Conservation (phyloP, 176 grass and related monocot genomes). For the Alloteropsis semialata region DNA sequence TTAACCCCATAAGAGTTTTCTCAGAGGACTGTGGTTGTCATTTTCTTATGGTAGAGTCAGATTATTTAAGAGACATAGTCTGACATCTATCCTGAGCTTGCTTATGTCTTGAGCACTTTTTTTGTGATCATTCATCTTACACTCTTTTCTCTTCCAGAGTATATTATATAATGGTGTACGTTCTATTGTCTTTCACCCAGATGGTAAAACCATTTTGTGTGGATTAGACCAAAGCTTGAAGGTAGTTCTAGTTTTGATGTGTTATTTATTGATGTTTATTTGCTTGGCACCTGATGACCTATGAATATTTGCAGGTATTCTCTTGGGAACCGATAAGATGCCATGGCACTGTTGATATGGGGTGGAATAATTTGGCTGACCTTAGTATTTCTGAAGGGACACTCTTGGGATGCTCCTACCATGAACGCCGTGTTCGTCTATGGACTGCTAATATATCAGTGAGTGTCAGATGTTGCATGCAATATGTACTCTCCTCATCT, state of each 20-base stretch:
- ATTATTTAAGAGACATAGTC: background rate
- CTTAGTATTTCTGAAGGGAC: slow-evolving; percentile 99
- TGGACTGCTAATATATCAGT: slow-evolving; percentile 98
- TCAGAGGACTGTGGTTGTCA: background rate
- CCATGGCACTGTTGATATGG: slow-evolving; percentile 86
- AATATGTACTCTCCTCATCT: background rate
- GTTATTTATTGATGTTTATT: background rate
- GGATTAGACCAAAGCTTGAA: slow-evolving; percentile 82
- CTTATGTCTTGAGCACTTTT: background rate
- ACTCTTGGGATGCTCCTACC: slow-evolving; percentile 88
- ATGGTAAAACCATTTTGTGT: slow-evolving; percentile 94
- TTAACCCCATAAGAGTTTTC: background rate
- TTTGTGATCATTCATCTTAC: background rate
- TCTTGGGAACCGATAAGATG: slow-evolving; percentile 98
- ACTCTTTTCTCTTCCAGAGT: slow-evolving; percentile 39
- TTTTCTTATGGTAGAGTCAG: background rate
- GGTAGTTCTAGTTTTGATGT: slow-evolving; percentile 38
- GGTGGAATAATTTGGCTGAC: slow-evolving; percentile 86
- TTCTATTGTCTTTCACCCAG: slow-evolving; percentile 93
- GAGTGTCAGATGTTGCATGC: slow-evolving; percentile 27
- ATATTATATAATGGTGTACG: slow-evolving; percentile 52
- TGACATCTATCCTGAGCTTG: slow-evolving; percentile 20
- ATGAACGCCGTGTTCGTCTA: slow-evolving; percentile 73
- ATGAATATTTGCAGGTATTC: slow-evolving; percentile 62
- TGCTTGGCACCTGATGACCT: slow-evolving; percentile 14